These are phyloP conservation scores for Aspergillus ostianus DNA, from an alignment of 495 filamentous ascomycete genomes.

Conservation along the genomic window DNA sequence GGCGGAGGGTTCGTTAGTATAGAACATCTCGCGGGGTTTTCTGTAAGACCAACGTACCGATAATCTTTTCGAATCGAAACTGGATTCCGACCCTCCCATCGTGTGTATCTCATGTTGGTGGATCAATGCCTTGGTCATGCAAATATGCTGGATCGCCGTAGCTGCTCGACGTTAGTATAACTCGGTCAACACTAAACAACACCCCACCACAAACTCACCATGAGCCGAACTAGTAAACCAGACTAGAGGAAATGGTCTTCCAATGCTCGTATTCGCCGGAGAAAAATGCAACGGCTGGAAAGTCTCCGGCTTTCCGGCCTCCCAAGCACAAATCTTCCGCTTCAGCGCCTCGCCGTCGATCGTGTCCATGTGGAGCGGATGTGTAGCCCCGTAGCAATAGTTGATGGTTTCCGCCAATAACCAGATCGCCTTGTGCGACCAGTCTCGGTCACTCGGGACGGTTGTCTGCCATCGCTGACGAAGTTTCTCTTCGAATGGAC, in stretches of 20 bases:
- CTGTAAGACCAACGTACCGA: neutral
- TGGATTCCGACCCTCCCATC: slow-evolving; percentile 1
- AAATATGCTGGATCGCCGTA: slow-evolving; percentile 41
- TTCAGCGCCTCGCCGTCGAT: slow-evolving; percentile 26
- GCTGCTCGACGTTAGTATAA: slow-evolving; percentile 20
- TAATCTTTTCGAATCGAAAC: neutral
- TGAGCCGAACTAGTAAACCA: slow-evolving; percentile 39
- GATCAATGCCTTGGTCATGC: slow-evolving; percentile 38
- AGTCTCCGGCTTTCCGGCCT: slow-evolving; percentile 27
- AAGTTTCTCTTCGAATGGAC: slow-evolving; percentile 36
- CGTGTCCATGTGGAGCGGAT: slow-evolving; percentile 19
- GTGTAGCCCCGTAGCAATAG: slow-evolving; percentile 33
- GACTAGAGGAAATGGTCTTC: slow-evolving; percentile 39
- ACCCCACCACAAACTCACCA: slow-evolving; percentile 25
- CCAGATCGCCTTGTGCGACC: slow-evolving; percentile 41
- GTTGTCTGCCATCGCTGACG: slow-evolving; percentile 30
- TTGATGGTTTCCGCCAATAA: slow-evolving; percentile 41
- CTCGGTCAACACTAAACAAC: neutral
- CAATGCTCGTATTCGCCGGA: slow-evolving; percentile 24
- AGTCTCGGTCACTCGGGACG: slow-evolving; percentile 36
- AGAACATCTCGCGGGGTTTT: too few species aligned
- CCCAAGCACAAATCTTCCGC: slow-evolving; percentile 33
- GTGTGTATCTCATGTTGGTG: slow-evolving; percentile 18
- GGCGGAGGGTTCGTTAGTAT: too few species aligned
- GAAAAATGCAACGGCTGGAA: slow-evolving; percentile 40